A percentile compares a stretch with the other conserved stretches of the same genome.
These are phyloP conservation scores for Triticum aestivum DNA, from an alignment of 176 grass and related monocot genomes.

Conservation along the genomic window DNA sequence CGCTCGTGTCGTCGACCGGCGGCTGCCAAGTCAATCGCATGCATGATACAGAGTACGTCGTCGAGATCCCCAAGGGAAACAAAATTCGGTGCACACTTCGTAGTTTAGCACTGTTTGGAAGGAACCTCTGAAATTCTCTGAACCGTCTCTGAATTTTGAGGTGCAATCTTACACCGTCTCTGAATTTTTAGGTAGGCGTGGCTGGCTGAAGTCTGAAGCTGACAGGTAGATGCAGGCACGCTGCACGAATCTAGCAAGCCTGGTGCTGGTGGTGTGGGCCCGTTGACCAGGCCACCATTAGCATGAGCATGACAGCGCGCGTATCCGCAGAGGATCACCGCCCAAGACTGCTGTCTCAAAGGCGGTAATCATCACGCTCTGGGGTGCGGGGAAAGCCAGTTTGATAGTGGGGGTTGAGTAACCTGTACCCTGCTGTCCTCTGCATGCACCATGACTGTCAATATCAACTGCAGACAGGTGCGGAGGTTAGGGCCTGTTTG, in stretches of 20 bases:
- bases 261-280: neutral
- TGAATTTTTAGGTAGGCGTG: too few species aligned
- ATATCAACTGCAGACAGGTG: neutral
- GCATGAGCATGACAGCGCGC: neutral
- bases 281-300: conserved; percentile 17
- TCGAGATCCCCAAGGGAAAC: too few species aligned
- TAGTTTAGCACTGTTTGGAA: too few species aligned
- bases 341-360: conserved; percentile 32
- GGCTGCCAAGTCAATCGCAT: conserved; percentile 11
- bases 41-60: neutral
- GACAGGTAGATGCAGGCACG: too few species aligned
- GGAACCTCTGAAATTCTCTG: too few species aligned
- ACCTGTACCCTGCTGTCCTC: neutral
- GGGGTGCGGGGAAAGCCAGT: conserved; percentile 35
- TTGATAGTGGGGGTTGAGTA: conserved; percentile 36
- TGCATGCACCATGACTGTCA: neutral
- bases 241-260: neutral
- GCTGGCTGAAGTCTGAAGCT: too few species aligned
- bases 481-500: too few species aligned
- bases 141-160: too few species aligned
- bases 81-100: too few species aligned
- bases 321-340: conserved; percentile 26
- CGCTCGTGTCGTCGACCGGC: neutral
- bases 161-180: too few species aligned
- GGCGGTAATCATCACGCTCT: conserved; percentile 32